phyloP scores from a whole-genome alignment of 768 basidiomycete species.

The Boletellus emodensis region DNA sequence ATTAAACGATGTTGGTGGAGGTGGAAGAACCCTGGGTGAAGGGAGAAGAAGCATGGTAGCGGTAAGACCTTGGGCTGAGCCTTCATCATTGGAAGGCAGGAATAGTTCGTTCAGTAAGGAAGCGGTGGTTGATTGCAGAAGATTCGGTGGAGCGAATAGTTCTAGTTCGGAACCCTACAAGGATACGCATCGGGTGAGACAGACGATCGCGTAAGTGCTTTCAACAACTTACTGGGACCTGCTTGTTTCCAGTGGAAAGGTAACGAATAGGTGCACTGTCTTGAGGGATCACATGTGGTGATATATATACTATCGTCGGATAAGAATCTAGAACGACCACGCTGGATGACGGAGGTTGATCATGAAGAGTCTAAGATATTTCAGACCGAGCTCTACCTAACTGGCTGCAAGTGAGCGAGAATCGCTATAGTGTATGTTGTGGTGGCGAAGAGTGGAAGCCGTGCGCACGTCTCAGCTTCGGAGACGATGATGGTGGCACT shows the following conservation, averaged over 20 bases:
- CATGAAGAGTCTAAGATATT: neutral
- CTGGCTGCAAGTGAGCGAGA: constrained; percentile 42
- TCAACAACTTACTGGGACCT: constrained; percentile 7
- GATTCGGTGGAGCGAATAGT: constrained; percentile 52
- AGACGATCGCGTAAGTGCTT: neutral
- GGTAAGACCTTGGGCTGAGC: neutral
- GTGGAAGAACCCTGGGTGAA: constrained; percentile 39
- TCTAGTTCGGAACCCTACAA: constrained; percentile 33
- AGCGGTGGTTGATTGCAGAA: constrained; percentile 52
- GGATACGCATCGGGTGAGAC: neutral
- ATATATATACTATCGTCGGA: constrained; percentile 45
- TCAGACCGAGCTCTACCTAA: constrained; percentile 33
- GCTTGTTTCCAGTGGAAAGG: constrained; percentile 32
- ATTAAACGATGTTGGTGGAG: constrained; percentile 39
- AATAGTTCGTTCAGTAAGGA: constrained; percentile 39
- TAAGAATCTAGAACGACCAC: constrained; percentile 53
- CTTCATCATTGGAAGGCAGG: constrained; percentile 7
- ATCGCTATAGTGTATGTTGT: constrained; percentile 43
- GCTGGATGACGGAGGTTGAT: constrained; percentile 26
- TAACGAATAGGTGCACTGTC: constrained; percentile 52
- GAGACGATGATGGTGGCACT: constrained; percentile 47
- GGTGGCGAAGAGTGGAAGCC: constrained; percentile 49
- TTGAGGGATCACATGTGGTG: constrained; percentile 29
- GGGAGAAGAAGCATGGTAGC: constrained; percentile 47
- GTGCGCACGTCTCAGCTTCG: constrained; percentile 40